Percentiles rank a stretch among this genome's conserved stretches.
Evolutionary conservation across 2,329 filamentous ascomycete genomes (phyloP).

Genomic region (Nectriaceae sp.): DNA sequence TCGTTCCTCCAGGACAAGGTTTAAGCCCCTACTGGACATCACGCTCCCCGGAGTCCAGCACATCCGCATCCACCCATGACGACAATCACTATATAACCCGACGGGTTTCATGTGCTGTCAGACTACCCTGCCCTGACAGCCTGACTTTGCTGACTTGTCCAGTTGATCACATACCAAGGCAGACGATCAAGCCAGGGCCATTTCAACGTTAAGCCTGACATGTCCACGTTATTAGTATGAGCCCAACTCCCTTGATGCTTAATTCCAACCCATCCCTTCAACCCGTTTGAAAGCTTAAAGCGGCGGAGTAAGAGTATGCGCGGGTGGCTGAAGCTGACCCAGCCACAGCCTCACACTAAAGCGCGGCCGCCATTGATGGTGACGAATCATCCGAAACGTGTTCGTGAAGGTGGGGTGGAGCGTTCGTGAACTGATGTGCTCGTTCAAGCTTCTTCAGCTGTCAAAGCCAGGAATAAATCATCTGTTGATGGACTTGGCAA

Average conservation of each 20-base stretch:
- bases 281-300: background rate
- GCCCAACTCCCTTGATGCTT: no score
- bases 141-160: background rate
- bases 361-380: background rate
- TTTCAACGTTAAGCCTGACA: background rate
- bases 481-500: background rate
- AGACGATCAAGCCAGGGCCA: background rate
- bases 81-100: background rate
- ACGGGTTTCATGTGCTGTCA: background rate
- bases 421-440: no score
- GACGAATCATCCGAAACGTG: no score
- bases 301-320: background rate
- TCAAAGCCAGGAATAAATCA: background rate
- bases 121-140: background rate
- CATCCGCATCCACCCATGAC: no score
- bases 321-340: background rate
- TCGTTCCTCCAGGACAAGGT: no score
- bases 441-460: background rate
- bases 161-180: no score
- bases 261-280: background rate
- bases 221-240: background rate
- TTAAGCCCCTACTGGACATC: no score
- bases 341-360: background rate
- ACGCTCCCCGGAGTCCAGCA: no score
- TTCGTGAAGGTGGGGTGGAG: no score